These are phyloP conservation scores for Sporothrix variecibatus DNA, from an alignment of 2,329 filamentous ascomycete genomes.

Conservation along the genomic window DNA sequence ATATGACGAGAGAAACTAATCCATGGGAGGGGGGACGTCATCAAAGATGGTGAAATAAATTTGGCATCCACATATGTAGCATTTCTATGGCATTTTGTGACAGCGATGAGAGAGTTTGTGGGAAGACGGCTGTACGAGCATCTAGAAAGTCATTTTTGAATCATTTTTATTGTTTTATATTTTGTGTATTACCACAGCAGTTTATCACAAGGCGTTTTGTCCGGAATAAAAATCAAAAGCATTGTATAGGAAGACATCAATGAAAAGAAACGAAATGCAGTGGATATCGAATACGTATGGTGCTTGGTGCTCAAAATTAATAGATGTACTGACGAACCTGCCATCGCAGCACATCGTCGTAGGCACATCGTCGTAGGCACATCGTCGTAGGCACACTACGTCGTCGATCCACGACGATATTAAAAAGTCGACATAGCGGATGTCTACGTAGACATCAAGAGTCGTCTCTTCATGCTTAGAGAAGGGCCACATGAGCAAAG, in stretches of 20 bases:
- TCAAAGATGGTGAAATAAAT: neutral
- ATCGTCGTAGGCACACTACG: neutral
- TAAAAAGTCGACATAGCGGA: neutral
- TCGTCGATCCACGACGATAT: neutral
- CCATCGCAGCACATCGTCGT: neutral
- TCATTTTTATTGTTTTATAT: neutral
- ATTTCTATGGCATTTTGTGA: neutral
- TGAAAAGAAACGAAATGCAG: neutral
- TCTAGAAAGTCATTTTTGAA: neutral
- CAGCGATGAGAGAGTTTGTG: too few species aligned
- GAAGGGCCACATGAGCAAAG: neutral
- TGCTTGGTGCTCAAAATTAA: neutral
- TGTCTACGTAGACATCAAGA: neutral
- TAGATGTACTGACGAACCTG: neutral
- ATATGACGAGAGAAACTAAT: neutral
- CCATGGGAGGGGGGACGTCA: neutral
- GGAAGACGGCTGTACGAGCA: neutral
- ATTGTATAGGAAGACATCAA: neutral
- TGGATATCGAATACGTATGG: neutral
- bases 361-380: neutral
- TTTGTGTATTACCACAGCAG: conserved; percentile 17
- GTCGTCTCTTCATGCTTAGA: neutral
- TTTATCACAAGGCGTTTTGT: conserved; percentile 12
- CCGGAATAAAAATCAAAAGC: conserved; percentile 10
- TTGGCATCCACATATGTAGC: neutral